Base-by-base conservation (phyloP, 2,329 filamentous ascomycete genomes). In the Ustulina deusta region DNA sequence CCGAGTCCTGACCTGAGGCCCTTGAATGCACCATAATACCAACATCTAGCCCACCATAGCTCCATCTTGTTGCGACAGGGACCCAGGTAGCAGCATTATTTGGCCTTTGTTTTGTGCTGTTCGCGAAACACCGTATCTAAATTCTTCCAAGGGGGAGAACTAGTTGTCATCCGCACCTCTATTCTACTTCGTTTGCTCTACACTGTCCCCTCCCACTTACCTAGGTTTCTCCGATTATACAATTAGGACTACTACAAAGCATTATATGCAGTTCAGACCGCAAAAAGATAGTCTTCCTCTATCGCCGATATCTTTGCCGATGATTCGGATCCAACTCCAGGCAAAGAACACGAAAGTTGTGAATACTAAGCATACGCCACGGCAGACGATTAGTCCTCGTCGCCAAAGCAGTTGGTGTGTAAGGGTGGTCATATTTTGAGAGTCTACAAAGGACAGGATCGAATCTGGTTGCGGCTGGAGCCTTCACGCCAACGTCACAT, bases 1-100 rank as follows among this genome's bases (percentile, higher is more conserved):
- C 61, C 36, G 52, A 57, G 32, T 38, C 40, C 51, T 48, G 10
- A 38, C 9, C 46, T 49, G 36, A 20, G 32, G 49, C 55, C 61
- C 55, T 61, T 29, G 56, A 22, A 36, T 17, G 29, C 34, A 3
- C 44, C 25, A 61, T 49, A 59, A 51, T 48, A 64, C 32, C 36
- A 17, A 27, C 54, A 59, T 10, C 55, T 49, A 51, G 42, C 61
- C 61, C 49, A 51, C 25, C 54, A 29, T 52, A 55, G 46, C 40
- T 48, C 54, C 63, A 46, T 55, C 54, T 56, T 55, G 38, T 59
- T 54, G 25, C 58, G 34, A 49, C 49, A 40, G 51, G 62, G 62
- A 27, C 55, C 42, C 29, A 36, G 13, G 36, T 42, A 29, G 22
- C 27, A 40, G 46, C 36, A 61, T 27, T 46, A 46, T 46, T 34